Conservation (phyloP, 306 rosid genomes). For the Fragaria iinumae region DNA sequence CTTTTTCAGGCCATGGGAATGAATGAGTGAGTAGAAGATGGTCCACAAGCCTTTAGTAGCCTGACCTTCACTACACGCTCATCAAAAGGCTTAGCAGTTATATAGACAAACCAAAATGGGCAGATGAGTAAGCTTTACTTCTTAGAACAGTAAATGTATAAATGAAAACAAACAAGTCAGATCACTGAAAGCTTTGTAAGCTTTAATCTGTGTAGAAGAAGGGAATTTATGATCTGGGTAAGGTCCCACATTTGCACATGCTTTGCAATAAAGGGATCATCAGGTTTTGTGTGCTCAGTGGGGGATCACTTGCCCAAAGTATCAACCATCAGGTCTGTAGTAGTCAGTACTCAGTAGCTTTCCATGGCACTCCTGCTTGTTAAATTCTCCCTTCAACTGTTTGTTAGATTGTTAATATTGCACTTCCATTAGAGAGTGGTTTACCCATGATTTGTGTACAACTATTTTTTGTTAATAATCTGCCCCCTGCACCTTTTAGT, state of each 20-base stretch:
- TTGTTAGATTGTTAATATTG: neutral
- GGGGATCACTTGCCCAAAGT: constrained; percentile 13
- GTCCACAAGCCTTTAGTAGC: constrained; percentile 25
- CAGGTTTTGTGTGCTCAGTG: constrained; percentile 28
- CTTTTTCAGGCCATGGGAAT: constrained; percentile 20
- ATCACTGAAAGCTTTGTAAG: neutral
- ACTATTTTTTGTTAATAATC: neutral
- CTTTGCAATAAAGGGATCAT: constrained; percentile 45
- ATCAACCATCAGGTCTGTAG: neutral
- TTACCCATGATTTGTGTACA: neutral
- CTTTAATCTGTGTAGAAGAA: neutral
- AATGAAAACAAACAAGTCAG: constrained; percentile 9
- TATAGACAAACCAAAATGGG: constrained; percentile 24
- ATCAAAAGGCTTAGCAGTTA: constrained; percentile 18
- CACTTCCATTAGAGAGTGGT: neutral
- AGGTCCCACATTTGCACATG: constrained; percentile 42
- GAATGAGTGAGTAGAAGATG: neutral
- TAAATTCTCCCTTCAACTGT: neutral
- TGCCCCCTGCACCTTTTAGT: neutral
- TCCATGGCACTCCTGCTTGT: constrained; percentile 18
- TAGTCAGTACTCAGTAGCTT: constrained; percentile 6
- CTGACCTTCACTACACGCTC: constrained; percentile 21
- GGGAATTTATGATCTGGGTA: constrained; percentile 19
- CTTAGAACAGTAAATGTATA: neutral
- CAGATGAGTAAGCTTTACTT: constrained; percentile 18